Evolutionary conservation across 768 basidiomycete species (phyloP), one percentile per base, ranked within the genome.

Genomic region (Lyophyllum semitale): DNA sequence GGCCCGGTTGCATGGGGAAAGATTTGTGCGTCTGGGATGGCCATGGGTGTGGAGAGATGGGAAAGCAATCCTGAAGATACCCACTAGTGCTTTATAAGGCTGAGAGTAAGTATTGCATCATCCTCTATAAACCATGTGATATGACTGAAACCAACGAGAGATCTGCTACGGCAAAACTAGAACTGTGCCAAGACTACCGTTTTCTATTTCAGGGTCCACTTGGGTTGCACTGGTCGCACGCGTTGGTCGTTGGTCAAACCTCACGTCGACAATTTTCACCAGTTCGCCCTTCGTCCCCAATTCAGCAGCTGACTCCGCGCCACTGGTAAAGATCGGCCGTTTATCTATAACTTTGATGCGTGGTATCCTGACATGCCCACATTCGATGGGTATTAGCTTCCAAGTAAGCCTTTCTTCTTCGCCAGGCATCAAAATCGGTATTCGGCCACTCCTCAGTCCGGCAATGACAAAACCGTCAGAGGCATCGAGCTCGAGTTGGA

Each of bases 381-480:
- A 91, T 55, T 89, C 88, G 35, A 92, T 68, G 1, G 91, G 88
- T 26, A 91, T 79, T 29, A 92, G 65, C 26, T 78, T 81, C 88
- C 90, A 93, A 9, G 71, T 71, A 20, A 93, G 48, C 54, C 68
- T 77, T 60, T 85, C 85, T 67, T 92, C 90, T 25, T 77, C 73
- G 5, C 87, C 87, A 0, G 93, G 88, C 40, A 91, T 73, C n/a
- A 98, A 72, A 42, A 88, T 71, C 2, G 91, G 86, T 8, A 93
- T 59, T 9, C 85, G 80, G 3, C 84, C 84, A 46, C 75, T 81
- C 44, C 91, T 77, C 32, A 89, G 66, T 0, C 95, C 95, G 2
- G 91, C 82, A 40, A 94, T 83, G 15, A 95, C 84, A 68, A 97
- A 96, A n/a, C 80, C 77, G 38, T 91, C 91, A 12, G 79, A 71